Percentiles rank a stretch among this genome's conserved stretches.
Evolutionary conservation across 2,329 filamentous ascomycete species (phyloP).

Genomic region (Cercospora zeae-maydis): DNA sequence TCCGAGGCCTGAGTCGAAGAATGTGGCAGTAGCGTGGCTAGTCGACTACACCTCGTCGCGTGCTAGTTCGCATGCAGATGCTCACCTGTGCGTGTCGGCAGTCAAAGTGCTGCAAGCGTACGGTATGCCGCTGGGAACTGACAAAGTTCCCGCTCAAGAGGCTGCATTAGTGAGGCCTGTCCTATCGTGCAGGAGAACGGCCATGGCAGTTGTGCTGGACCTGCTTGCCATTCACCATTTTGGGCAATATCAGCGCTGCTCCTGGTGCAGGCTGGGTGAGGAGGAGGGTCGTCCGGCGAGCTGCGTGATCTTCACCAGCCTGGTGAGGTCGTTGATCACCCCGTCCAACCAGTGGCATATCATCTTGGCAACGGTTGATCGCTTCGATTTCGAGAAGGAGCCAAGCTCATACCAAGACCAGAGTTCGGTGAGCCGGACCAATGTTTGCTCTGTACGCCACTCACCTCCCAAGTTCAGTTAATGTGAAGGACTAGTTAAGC

Average conservation of each 20-base stretch:
- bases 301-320: neutral
- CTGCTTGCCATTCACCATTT: neutral
- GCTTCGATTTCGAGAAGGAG: slow-evolving; percentile 11
- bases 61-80: slow-evolving; percentile 10
- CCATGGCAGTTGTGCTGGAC: slow-evolving; percentile 1
- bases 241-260: slow-evolving; percentile 2
- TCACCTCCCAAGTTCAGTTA: slow-evolving; percentile 16
- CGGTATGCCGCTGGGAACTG: neutral
- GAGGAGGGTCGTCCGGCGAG: neutral
- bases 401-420: slow-evolving; percentile 10
- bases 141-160: slow-evolving; percentile 11
- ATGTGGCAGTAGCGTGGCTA: slow-evolving; percentile 4
- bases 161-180: slow-evolving; percentile 7
- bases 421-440: neutral
- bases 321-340: slow-evolving; percentile 5
- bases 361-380: slow-evolving; percentile 10
- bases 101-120: slow-evolving; percentile 5
- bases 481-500: slow-evolving; percentile 4
- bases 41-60: slow-evolving; percentile 5
- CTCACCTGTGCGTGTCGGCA: slow-evolving; percentile 4
- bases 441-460: slow-evolving; percentile 2
- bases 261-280: neutral
- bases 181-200: slow-evolving; percentile 5
- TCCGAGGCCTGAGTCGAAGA: neutral
- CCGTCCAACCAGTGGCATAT: slow-evolving; percentile 4